These are phyloP conservation scores for Ceratocystis variospora DNA, from an alignment of 2,329 filamentous ascomycete species.

Conservation along the genomic window DNA sequence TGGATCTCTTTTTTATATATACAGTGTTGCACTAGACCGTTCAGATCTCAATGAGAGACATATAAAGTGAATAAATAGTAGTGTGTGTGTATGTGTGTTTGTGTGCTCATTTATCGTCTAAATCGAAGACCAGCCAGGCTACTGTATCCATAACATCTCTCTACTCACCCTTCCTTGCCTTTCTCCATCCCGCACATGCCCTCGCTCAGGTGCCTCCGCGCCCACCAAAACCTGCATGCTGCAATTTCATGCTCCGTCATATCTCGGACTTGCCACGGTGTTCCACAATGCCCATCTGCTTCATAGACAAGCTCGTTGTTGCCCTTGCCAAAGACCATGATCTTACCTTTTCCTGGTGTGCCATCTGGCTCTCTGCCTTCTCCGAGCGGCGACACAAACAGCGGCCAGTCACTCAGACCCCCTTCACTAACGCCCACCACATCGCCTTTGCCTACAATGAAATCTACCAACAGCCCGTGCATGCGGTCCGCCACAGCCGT, in stretches of 20 bases:
- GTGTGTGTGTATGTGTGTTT: too few species aligned
- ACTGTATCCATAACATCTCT: not conserved
- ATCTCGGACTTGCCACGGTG: conserved; percentile 31
- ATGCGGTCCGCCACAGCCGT: conserved; percentile 29
- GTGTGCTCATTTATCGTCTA: too few species aligned
- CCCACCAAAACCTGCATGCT: conserved; percentile 50
- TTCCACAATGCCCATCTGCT: conserved; percentile 29
- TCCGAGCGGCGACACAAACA: conserved; percentile 31
- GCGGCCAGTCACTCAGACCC: conserved; percentile 29
- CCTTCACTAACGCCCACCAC: conserved; percentile 22
- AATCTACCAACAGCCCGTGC: conserved; percentile 31
- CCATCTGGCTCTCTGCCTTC: conserved; percentile 14
- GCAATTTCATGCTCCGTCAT: conserved; percentile 33
- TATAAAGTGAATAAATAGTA: not conserved
- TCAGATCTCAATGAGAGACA: not conserved
- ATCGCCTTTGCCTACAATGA: conserved; percentile 22
- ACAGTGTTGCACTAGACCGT: not conserved
- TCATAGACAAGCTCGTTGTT: conserved; percentile 39
- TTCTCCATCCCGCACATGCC: conserved; percentile 22
- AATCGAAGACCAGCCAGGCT: not conserved
- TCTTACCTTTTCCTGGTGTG: conserved; percentile 24
- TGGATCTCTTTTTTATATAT: conserved; percentile 3
- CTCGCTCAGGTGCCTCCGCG: conserved; percentile 35
- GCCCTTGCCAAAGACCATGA: conserved; percentile 45
- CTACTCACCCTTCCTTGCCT: not conserved